phyloP scores from a whole-genome alignment of 257 asterid species.

The Solanum verrucosum region DNA sequence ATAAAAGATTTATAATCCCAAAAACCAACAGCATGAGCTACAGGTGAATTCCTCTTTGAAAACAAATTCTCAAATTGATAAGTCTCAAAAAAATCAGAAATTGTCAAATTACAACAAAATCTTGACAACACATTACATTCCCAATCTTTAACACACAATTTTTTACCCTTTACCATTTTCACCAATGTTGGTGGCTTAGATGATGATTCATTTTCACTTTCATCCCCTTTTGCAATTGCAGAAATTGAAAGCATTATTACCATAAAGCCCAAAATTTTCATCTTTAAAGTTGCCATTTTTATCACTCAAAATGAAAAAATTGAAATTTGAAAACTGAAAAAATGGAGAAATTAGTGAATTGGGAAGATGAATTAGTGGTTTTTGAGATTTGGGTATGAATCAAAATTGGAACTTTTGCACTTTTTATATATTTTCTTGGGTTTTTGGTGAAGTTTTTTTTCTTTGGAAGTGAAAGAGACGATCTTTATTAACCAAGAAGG shows the following conservation, averaged over 20 bases:
- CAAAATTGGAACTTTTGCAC: background rate
- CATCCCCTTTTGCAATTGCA: background rate
- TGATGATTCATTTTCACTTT: background rate
- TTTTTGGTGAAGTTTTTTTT: background rate
- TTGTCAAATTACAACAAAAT: slow-evolving; percentile 70
- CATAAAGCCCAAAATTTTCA: slow-evolving; percentile 18
- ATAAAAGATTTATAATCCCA: slow-evolving; percentile 82
- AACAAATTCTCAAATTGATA: slow-evolving; percentile 74
- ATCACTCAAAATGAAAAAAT: background rate
- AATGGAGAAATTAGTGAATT: background rate
- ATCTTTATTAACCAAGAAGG: background rate
- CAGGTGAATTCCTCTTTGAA: slow-evolving; percentile 62
- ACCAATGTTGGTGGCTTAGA: slow-evolving; percentile 27
- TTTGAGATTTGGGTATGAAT: background rate
- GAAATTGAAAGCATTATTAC: slow-evolving; percentile 4
- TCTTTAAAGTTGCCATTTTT: slow-evolving; percentile 6
- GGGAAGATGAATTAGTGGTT: background rate
- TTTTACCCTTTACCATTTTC: slow-evolving; percentile 55
- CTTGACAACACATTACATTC: slow-evolving; percentile 50
- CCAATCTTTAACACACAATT: slow-evolving; percentile 62
- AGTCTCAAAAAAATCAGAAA: slow-evolving; percentile 56
- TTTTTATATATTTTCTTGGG: background rate
- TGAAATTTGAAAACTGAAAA: background rate
- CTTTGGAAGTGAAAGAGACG: slow-evolving; percentile 3
- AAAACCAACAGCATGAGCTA: slow-evolving; percentile 67